Evolutionary conservation across 768 basidiomycete genomes (phyloP), one percentile per base, ranked within the genome.

Genomic region (Dentipellis fragilis): DNA sequence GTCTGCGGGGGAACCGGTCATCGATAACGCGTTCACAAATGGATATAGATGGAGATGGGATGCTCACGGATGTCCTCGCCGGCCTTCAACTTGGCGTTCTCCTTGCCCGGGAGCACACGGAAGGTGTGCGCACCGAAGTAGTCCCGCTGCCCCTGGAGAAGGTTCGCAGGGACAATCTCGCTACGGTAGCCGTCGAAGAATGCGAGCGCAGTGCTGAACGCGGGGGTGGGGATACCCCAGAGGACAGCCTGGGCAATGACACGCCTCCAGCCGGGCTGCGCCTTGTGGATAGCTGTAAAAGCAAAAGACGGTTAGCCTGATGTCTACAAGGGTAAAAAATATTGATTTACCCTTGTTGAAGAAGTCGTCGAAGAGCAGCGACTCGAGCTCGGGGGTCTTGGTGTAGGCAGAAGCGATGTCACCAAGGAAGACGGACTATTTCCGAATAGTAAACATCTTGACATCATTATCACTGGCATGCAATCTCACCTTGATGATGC

Each of bases 81-180:
- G 57, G 80, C 65, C 73, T 83, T 81, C 73, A 95, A 84, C 67
- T 74, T 84, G 51, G 77, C 78, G 71, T 90, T 95, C 73, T 93
- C 93, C 74, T 89, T 88, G 54, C 94, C 93, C 54, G 93, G 86
- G 38, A 92, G 76, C 57, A 97, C 93, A 54, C 84, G 81, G 91
- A 96, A 98, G 54, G 95, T 97, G 78, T 97, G 95, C 46, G 94
- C 91, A 72, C 96, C 95, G 70, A 99, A 99, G 82, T 94, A 99
- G 68, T 99, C 95, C 69, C 95, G 92, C 85, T 96, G 94, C 52
- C 80, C 95, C 75, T 99, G 95, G 63, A 98, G 72, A 60, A 99
- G 77, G 76, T 93, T 95, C 51, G 95, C 94, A 42, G 95, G 92
- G 52, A 97, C 80, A 58, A 91, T 77, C 64, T 93, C 95, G 67